These are phyloP conservation scores for Lasiodiplodia sp. DNA, from an alignment of 2,329 filamentous ascomycete species.

Conservation along the genomic window DNA sequence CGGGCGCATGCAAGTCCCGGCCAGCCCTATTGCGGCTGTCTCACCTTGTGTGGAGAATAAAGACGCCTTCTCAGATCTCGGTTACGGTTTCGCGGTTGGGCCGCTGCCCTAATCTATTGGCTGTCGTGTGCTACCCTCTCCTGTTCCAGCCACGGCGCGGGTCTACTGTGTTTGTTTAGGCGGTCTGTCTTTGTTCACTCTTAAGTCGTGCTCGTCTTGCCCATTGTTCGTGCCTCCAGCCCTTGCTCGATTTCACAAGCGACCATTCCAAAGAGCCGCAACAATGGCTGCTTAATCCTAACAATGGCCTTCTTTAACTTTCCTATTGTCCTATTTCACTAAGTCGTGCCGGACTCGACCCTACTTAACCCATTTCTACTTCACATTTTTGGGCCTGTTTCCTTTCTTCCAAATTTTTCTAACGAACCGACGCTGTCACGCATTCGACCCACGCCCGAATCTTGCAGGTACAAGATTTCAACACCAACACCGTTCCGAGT, in stretches of 20 bases:
- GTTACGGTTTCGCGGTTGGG: constrained; percentile 21
- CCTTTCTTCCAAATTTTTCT: constrained; percentile 1
- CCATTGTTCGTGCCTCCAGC: constrained; percentile 14
- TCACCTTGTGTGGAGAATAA: constrained; percentile 24
- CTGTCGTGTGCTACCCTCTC: constrained; percentile 21
- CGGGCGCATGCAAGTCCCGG: constrained; percentile 4
- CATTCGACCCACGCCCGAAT: neutral
- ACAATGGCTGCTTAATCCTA: constrained; percentile 22
- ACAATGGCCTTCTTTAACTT: constrained; percentile 25
- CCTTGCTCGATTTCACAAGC: constrained; percentile 16
- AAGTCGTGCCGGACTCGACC: constrained; percentile 33
- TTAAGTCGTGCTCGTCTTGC: constrained; percentile 6
- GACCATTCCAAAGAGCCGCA: constrained; percentile 11
- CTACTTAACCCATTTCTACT: constrained; percentile 16
- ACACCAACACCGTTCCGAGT: neutral
- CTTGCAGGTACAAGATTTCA: constrained; percentile 21
- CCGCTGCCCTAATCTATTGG: constrained; percentile 17
- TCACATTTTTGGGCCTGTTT: neutral
- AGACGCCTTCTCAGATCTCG: constrained; percentile 26
- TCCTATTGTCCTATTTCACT: constrained; percentile 19
- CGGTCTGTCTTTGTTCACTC: constrained; percentile 28
- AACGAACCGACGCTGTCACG: constrained; percentile 2
- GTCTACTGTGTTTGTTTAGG: constrained; percentile 27
- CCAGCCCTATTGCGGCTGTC: constrained; percentile 24
- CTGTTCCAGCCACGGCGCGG: constrained; percentile 18